Conservation (phyloP, 2,329 filamentous ascomycete species). For the Stachybotrys chartarum region DNA sequence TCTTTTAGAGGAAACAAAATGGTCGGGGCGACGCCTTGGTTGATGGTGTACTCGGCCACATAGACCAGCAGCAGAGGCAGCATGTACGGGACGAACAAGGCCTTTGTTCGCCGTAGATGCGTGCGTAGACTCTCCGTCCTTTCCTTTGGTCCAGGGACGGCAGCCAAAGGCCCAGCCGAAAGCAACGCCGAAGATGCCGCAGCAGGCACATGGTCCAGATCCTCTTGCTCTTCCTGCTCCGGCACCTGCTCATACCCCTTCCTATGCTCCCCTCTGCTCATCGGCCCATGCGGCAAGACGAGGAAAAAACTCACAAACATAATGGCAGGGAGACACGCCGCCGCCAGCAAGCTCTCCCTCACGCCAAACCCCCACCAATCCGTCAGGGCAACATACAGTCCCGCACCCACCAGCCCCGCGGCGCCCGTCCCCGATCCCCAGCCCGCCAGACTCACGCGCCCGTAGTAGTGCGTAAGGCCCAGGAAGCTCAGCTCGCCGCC, state of each 20-base stretch:
- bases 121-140: conserved; percentile 26
- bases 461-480: conserved; percentile 88
- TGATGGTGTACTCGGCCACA: conserved; percentile 94
- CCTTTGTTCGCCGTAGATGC: conserved; percentile 59
- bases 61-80: conserved; percentile 87
- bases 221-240: conserved; percentile 27
- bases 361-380: conserved; percentile 72
- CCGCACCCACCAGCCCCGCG: conserved; percentile 79
- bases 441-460: conserved; percentile 74
- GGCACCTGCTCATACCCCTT: conserved; percentile 50
- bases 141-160: conserved; percentile 25
- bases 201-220: conserved; percentile 23
- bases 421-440: conserved; percentile 93
- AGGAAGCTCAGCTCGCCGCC: conserved; percentile 88
- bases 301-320: conserved; percentile 86
- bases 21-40: conserved; percentile 87
- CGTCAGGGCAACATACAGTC: conserved; percentile 80
- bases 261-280: conserved; percentile 42
- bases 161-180: conserved; percentile 33
- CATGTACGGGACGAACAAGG: conserved; percentile 77
- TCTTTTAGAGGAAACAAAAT: conserved; percentile 73
- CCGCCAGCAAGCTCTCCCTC: conserved; percentile 64
- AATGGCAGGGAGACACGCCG: conserved; percentile 69
- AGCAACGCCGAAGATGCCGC: conserved; percentile 43
- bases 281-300: conserved; percentile 62